These are phyloP conservation scores for Lepiota venenata DNA, from an alignment of 768 basidiomycete genomes.

Conservation along the genomic window DNA sequence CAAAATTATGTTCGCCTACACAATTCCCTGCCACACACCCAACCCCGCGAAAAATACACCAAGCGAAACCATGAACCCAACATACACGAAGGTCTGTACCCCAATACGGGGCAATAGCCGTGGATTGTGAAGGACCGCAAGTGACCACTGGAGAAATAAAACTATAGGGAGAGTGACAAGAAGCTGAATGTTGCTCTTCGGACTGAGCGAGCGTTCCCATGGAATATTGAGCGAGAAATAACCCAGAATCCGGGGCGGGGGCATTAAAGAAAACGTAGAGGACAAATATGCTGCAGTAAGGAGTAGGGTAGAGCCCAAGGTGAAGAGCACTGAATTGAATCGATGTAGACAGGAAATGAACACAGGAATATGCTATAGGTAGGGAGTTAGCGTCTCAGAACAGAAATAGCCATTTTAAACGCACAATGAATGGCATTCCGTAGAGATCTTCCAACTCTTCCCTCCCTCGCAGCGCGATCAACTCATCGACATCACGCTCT, in stretches of 20 bases:
- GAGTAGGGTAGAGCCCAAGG: slow-evolving; percentile 63
- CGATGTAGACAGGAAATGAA: slow-evolving; percentile 78
- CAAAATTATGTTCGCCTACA: not conserved
- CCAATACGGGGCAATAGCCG: slow-evolving; percentile 68
- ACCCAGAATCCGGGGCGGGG: slow-evolving; percentile 10
- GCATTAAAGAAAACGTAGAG: slow-evolving; percentile 34
- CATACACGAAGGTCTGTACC: slow-evolving; percentile 73
- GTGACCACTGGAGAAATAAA: slow-evolving; percentile 45
- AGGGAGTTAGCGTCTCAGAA: slow-evolving; percentile 8
- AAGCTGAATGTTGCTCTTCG: slow-evolving; percentile 29
- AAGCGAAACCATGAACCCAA: slow-evolving; percentile 60
- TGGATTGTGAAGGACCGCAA: slow-evolving; percentile 66
- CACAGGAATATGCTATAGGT: slow-evolving; percentile 64
- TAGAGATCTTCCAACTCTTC: slow-evolving; percentile 81
- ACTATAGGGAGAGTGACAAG: slow-evolving; percentile 40
- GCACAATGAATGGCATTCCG: slow-evolving; percentile 74
- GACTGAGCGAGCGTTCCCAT: not conserved
- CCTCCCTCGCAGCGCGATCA: slow-evolving; percentile 59
- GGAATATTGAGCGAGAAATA: not conserved
- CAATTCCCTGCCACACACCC: slow-evolving; percentile 66
- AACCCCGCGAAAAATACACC: slow-evolving; percentile 72
- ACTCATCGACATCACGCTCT: slow-evolving; percentile 63
- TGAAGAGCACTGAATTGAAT: slow-evolving; percentile 67
- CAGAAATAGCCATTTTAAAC: slow-evolving; percentile 25
- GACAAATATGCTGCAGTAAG: slow-evolving; percentile 60